Evolutionary conservation across 495 filamentous ascomycete genomes (phyloP).

Genomic region (Elasticomyces elasticus): DNA sequence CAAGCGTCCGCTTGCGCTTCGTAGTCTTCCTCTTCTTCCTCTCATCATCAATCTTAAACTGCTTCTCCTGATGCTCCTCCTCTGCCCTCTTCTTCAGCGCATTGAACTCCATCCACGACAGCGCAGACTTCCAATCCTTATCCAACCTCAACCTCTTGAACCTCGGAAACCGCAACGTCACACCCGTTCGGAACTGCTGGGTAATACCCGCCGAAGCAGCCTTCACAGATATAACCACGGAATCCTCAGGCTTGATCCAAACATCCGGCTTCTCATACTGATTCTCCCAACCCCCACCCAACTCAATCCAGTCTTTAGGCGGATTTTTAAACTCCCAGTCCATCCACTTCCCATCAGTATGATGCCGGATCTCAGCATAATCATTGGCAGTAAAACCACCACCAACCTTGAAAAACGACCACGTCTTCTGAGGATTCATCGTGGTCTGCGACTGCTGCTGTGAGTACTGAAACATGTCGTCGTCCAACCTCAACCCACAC

Average conservation of each 20-base stretch:
- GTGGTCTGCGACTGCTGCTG: too few relatives aligned
- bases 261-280: slow-evolving; percentile 78
- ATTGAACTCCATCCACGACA: slow-evolving; percentile 68
- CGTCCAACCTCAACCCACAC: slow-evolving; percentile 70
- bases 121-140: slow-evolving; percentile 70
- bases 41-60: slow-evolving; percentile 64
- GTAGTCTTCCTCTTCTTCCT: slow-evolving; percentile 45
- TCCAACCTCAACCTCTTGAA: slow-evolving; percentile 77
- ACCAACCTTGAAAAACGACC: slow-evolving; percentile 92
- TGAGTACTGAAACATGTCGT: slow-evolving; percentile 51
- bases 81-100: slow-evolving; percentile 63
- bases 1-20: slow-evolving; percentile 58
- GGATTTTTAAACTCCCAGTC: slow-evolving; percentile 74
- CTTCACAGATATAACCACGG: slow-evolving; percentile 79
- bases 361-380: slow-evolving; percentile 68
- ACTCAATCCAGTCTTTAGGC: slow-evolving; percentile 67
- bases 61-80: slow-evolving; percentile 60
- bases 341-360: slow-evolving; percentile 84
- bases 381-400: slow-evolving; percentile 83
- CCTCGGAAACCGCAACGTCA: slow-evolving; percentile 83
- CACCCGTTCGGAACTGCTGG: slow-evolving; percentile 64
- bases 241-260: slow-evolving; percentile 87
- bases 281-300: slow-evolving; percentile 60
- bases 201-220: slow-evolving; percentile 68
- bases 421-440: slow-evolving; percentile 60